Percentiles rank a stretch among this genome's conserved stretches.
phyloP scores from a whole-genome alignment of 2,329 filamentous ascomycete genomes.

The Cordyceps sp. region DNA sequence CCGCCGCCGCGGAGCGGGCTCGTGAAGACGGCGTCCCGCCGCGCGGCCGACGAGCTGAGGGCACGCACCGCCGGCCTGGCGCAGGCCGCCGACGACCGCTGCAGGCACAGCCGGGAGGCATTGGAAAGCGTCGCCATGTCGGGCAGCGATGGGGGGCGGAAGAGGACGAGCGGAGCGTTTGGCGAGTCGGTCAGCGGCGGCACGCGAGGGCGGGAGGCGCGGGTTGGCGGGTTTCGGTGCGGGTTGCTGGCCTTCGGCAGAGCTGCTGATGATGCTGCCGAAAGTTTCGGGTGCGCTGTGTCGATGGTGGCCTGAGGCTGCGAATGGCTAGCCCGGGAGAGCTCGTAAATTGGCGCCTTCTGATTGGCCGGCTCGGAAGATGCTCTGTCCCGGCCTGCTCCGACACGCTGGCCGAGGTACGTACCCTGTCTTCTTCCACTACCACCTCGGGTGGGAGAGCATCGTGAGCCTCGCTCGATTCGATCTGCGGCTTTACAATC shows the following conservation, averaged over 20 bases:
- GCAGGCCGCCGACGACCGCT: conserved; percentile 29
- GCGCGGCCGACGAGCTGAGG: conserved; percentile 37
- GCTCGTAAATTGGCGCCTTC: conserved; percentile 27
- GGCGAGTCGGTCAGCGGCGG: no score
- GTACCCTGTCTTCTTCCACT: not conserved
- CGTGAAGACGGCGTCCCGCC: conserved; percentile 35
- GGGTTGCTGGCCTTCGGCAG: not conserved
- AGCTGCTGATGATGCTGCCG: conserved; percentile 20
- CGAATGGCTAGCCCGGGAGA: conserved; percentile 12
- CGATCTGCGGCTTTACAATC: no score
- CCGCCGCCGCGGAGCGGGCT: conserved; percentile 41
- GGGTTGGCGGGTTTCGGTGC: conserved; percentile 14
- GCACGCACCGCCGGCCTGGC: conserved; percentile 29
- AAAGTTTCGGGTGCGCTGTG: conserved; percentile 20
- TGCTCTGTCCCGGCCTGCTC: no score
- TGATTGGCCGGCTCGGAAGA: conserved; percentile 22
- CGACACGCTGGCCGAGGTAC: no score
- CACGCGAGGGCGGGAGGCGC: no score
- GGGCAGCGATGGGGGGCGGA: conserved; percentile 6
- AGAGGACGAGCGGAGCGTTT: no score
- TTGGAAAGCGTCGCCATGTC: conserved; percentile 53
- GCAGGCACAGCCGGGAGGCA: no score
- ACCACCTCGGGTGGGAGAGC: no score
- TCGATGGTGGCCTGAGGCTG: conserved; percentile 26
- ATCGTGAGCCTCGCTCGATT: no score